Conservation (phyloP, 2,329 filamentous ascomycete species). For the Mollisiaceae sp. region DNA sequence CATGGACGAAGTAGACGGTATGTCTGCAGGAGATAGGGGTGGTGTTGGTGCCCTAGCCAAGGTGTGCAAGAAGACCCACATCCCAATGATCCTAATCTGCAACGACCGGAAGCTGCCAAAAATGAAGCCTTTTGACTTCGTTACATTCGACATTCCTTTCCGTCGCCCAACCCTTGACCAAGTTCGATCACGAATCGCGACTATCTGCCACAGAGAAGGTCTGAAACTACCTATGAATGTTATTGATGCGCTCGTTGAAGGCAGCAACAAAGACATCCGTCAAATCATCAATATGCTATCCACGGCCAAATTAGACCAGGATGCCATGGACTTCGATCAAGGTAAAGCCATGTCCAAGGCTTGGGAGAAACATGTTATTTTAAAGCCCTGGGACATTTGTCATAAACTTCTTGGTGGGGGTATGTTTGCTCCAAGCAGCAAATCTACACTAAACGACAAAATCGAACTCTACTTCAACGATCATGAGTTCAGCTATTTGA, state of each 20-base stretch:
- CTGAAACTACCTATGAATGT: constrained; percentile 83
- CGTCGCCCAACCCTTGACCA: constrained; percentile 88
- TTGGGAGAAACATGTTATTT: constrained; percentile 96
- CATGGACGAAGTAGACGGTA: constrained; percentile 99
- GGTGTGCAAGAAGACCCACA: constrained; percentile 91
- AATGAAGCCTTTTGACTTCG: constrained; percentile 96
- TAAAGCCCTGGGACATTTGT: constrained; percentile 98
- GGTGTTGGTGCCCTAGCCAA: constrained; percentile 94
- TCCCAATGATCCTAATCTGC: constrained; percentile 96
- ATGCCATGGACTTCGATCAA: constrained; percentile 80
- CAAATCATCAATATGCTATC: constrained; percentile 99
- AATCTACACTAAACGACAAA: constrained; percentile 92
- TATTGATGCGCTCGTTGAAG: constrained; percentile 92
- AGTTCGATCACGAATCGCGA: constrained; percentile 90
- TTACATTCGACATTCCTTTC: constrained; percentile 85
- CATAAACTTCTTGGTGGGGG: constrained; percentile 88
- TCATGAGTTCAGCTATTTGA: constrained; percentile 94
- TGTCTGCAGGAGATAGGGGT: constrained; percentile 96
- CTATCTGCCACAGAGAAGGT: constrained; percentile 90
- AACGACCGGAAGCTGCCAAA: constrained; percentile 92
- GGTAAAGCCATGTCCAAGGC: constrained; percentile 94
- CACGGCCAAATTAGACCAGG: constrained; percentile 86
- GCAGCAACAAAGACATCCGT: constrained; percentile 92
- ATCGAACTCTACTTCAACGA: constrained; percentile 99
- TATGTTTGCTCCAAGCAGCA: constrained; percentile 83